A percentile compares a stretch with the other conserved stretches of the same genome.
These are phyloP conservation scores for Lachancea mirantina DNA, from an alignment of 805 yeast species.

Conservation along the genomic window DNA sequence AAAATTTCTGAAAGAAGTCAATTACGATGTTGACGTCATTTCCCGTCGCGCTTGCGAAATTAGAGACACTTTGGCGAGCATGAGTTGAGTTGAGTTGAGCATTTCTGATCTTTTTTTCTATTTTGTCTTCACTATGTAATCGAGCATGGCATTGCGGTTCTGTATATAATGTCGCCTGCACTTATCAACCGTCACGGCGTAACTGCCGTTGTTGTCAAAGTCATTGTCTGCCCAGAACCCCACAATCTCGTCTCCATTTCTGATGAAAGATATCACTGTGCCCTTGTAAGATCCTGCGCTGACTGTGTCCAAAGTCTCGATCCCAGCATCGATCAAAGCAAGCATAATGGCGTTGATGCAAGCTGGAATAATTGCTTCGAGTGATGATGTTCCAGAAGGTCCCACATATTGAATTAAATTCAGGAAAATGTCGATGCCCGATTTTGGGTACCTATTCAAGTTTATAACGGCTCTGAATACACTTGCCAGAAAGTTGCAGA, in stretches of 20 bases:
- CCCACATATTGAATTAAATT: slow-evolving; percentile 40
- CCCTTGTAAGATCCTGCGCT: slow-evolving; percentile 49
- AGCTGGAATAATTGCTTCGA: slow-evolving; percentile 35
- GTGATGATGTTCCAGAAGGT: slow-evolving; percentile 11
- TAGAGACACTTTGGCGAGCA: slow-evolving; percentile 22
- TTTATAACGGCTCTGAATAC: slow-evolving; percentile 34
- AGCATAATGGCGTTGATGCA: slow-evolving; percentile 42
- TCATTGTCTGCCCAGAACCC: slow-evolving; percentile 50
- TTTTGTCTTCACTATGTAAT: slow-evolving; percentile 14
- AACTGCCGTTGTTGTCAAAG: slow-evolving; percentile 23
- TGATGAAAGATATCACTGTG: slow-evolving; percentile 44
- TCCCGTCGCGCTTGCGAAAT: slow-evolving; percentile 24
- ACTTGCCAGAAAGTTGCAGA: slow-evolving; percentile 34
- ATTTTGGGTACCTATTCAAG: slow-evolving; percentile 77
- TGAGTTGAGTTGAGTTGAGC: slow-evolving; percentile 12
- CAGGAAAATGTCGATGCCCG: slow-evolving; percentile 74
- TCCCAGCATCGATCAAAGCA: slow-evolving; percentile 79
- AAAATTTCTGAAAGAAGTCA: slow-evolving; percentile 27
- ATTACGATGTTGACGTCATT: slow-evolving; percentile 26
- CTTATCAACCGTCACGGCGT: slow-evolving; percentile 33
- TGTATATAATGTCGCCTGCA: slow-evolving; percentile 33
- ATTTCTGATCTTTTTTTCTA: not conserved
- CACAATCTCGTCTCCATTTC: slow-evolving; percentile 50
- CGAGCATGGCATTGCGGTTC: slow-evolving; percentile 18
- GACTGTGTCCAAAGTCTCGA: slow-evolving; percentile 72